A percentile compares a stretch with the other conserved stretches of the same genome.
These are phyloP conservation scores for Aphanomyces euteiches DNA, from an alignment of 352 stramenopile genomes.

Conservation along the genomic window DNA sequence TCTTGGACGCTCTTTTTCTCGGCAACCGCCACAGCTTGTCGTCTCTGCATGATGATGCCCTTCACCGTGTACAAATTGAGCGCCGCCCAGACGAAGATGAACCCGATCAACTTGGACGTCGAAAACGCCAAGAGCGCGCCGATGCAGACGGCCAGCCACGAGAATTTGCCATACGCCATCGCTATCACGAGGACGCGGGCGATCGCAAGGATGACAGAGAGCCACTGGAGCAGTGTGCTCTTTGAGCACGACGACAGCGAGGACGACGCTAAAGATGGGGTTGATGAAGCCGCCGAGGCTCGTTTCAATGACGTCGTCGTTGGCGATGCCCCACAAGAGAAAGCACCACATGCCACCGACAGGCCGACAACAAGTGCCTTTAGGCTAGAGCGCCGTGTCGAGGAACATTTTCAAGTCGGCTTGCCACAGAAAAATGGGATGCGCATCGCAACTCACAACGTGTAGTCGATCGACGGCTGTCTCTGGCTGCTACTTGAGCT, in stretches of 20 bases:
- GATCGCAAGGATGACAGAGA: constrained; percentile 4
- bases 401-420: neutral
- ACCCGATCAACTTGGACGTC: constrained; percentile 22
- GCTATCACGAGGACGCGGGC: constrained; percentile 10
- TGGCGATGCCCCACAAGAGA: constrained; percentile 7
- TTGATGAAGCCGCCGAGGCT: constrained; percentile 22
- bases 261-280: constrained; percentile 21
- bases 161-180: constrained; percentile 26
- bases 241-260: constrained; percentile 21
- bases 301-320: constrained; percentile 23
- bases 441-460: too few species aligned
- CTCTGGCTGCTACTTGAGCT: too few species aligned
- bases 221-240: neutral
- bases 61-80: neutral
- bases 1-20: too few species aligned
- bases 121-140: constrained; percentile 18
- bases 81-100: constrained; percentile 20
- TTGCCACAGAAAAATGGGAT: too few species aligned
- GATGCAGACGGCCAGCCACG: constrained; percentile 19
- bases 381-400: neutral
- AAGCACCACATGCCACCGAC: constrained; percentile 17
- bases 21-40: too few species aligned
- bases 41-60: too few species aligned
- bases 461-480: too few species aligned
- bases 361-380: constrained; percentile 12